Percentiles rank a stretch among this genome's conserved stretches.
phyloP scores from a whole-genome alignment of 345 rosid species.

The Euphorbia peplus region DNA sequence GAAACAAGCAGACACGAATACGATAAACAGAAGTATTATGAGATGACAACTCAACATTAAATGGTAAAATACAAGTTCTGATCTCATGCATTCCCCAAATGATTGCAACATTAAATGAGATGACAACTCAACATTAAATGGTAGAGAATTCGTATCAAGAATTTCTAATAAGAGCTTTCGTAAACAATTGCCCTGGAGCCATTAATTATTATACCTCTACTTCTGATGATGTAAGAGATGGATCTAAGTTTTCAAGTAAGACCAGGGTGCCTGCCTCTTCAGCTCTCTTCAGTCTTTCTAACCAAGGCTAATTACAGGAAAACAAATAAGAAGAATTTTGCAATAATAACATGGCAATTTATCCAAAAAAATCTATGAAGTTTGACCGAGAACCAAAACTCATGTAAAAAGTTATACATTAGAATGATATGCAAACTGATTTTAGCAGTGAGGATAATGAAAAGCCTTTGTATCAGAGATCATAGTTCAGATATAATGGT shows the following conservation, averaged over 20 bases:
- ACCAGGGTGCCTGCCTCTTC: slow-evolving; percentile 31
- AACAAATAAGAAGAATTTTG: slow-evolving; percentile 1
- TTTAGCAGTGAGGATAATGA: neutral
- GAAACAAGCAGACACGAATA: neutral
- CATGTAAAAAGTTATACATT: neutral
- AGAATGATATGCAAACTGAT: neutral
- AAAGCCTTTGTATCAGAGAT: neutral
- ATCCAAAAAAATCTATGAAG: neutral
- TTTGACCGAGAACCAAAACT: neutral
- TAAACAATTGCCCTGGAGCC: slow-evolving; percentile 5
- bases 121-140: too few relatives aligned
- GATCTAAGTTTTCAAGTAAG: slow-evolving; percentile 52
- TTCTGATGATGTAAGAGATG: slow-evolving; percentile 49
- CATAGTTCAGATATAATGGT: neutral
- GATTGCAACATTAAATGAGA: neutral
- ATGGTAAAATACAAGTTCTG: neutral
- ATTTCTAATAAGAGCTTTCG: neutral
- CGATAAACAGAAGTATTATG: neutral
- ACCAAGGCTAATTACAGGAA: slow-evolving; percentile 41
- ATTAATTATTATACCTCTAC: slow-evolving; percentile 47
- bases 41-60: neutral
- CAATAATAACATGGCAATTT: neutral
- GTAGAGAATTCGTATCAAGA: neutral
- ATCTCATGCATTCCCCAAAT: neutral
- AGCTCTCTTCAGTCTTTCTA: slow-evolving; percentile 39